Conservation (phyloP, 2,329 filamentous ascomycete species). For the Phaeosphaeriaceae sp. region DNA sequence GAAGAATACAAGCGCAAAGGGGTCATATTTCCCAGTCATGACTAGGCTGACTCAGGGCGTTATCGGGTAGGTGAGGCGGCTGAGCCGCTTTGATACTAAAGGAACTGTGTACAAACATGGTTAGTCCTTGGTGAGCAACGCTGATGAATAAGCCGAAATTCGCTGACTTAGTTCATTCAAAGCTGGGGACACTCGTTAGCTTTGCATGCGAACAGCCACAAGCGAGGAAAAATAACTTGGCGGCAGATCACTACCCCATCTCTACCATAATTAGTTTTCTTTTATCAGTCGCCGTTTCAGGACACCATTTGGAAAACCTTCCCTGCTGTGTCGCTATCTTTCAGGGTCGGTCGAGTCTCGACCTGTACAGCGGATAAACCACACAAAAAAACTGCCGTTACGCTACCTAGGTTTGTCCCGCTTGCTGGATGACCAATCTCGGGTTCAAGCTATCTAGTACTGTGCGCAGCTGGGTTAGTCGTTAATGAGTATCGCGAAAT, state of each 20-base stretch:
- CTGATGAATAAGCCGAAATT: conserved; percentile 25
- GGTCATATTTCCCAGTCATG: conserved; percentile 14
- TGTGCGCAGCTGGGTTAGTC: conserved; percentile 18
- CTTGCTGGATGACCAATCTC: not conserved
- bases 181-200: conserved; percentile 13
- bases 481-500: conserved; percentile 8
- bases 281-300: conserved; percentile 33
- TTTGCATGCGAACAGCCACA: conserved; percentile 12
- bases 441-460: not conserved
- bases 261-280: too few species aligned
- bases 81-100: not conserved
- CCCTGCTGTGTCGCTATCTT: too few species aligned
- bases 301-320: not conserved
- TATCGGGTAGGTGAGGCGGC: too few species aligned
- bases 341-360: not conserved
- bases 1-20: conserved; percentile 11
- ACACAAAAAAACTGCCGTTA: not conserved
- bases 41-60: conserved; percentile 9
- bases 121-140: conserved; percentile 11
- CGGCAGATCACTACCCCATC: not conserved
- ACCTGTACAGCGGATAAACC: conserved; percentile 2
- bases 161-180: conserved; percentile 24
- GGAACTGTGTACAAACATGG: not conserved
- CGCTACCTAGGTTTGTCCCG: not conserved
- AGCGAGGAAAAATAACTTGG: conserved; percentile 16